Percentiles rank a stretch among this genome's conserved stretches.
These are phyloP conservation scores for Furcasterigmium sp. DNA, from an alignment of 2,329 filamentous ascomycete genomes.

Conservation along the genomic window DNA sequence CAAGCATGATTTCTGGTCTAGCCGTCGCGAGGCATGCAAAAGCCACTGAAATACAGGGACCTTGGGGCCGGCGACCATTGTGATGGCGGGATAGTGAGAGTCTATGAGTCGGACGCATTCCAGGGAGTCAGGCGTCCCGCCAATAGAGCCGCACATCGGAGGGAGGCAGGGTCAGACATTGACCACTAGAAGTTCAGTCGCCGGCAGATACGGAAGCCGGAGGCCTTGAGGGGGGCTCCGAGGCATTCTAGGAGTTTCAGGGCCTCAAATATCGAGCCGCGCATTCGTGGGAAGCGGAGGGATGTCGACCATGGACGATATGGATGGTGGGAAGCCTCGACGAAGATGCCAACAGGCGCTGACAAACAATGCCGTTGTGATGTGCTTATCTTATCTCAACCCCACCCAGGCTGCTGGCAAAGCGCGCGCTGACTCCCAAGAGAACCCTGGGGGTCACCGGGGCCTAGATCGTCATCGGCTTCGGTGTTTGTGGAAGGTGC, in stretches of 20 bases:
- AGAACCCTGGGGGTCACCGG: not conserved
- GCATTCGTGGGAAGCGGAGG: too few relatives aligned
- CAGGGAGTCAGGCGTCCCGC: not conserved
- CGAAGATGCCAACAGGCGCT: too few relatives aligned
- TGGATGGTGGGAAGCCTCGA: too few relatives aligned
- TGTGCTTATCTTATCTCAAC: too few relatives aligned
- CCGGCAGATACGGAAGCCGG: too few relatives aligned
- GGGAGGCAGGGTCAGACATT: constrained; percentile 3
- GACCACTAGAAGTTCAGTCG: not conserved
- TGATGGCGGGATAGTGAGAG: not conserved
- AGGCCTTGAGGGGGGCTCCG: too few relatives aligned
- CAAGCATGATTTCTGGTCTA: not conserved
- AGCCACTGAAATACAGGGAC: not conserved
- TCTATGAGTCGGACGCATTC: constrained; percentile 2
- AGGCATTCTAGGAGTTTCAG: too few relatives aligned
- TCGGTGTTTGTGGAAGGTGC: not conserved
- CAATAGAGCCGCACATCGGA: not conserved
- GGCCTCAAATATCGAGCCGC: too few relatives aligned
- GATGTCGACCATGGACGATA: too few relatives aligned
- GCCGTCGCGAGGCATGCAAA: constrained; percentile 1
- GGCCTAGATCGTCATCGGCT: constrained; percentile 1
- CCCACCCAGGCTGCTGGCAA: too few relatives aligned
- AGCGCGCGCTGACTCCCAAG: too few relatives aligned
- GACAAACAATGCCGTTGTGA: too few relatives aligned
- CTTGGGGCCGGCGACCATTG: not conserved